Evolutionary conservation across 345 rosid genomes (phyloP), one percentile per base, ranked within the genome.

Genomic region (Linum tenue): DNA sequence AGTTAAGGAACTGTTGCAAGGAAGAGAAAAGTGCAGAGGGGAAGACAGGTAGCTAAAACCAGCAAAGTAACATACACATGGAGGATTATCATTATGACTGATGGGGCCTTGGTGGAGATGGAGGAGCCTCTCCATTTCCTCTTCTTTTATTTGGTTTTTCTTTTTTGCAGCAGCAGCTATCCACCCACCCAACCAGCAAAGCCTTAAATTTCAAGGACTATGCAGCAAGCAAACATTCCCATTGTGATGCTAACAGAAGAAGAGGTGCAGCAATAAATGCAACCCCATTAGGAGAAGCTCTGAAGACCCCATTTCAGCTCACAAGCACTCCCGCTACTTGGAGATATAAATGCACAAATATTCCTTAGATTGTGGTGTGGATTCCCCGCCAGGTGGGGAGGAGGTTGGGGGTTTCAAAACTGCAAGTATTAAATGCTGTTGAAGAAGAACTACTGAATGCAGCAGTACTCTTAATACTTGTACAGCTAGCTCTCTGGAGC

Each of bases 61-160:
- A 74, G 80, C 68, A 58, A 72, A 72, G 64, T 4, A 69, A 79
- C 92, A 75, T 89, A 89, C 92, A 70, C 76, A 75, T 65, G 85
- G 70, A 43, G 50, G 50, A 43, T 43, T 43, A 11, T 1, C 50
- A 43, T 2, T 43, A 43, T 43, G 50, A 77, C 85, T 75, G 64
- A 83, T 77, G 73, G 81, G 83, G 73, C 82, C 87, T 81, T 83
- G 80, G 37, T 75, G 76, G 37, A 77, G 75, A 77, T 83, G 80
- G 37, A 77, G 76, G 37, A 77, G 75, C 79, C 73, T 81, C 89
- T 89, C 96, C 96, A 89, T 89, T 62, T 66, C 69, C 78, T 73
- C 65, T 4, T 43, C 10, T 43, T 43, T 4, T 22, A 22, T 22
- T 22, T 22, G 31, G 31, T 22, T 43, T 43, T 43, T 43, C 50